phyloP scores from a whole-genome alignment of 1,139 yeast genomes.

The Pneumocystis oryctolagi region DNA sequence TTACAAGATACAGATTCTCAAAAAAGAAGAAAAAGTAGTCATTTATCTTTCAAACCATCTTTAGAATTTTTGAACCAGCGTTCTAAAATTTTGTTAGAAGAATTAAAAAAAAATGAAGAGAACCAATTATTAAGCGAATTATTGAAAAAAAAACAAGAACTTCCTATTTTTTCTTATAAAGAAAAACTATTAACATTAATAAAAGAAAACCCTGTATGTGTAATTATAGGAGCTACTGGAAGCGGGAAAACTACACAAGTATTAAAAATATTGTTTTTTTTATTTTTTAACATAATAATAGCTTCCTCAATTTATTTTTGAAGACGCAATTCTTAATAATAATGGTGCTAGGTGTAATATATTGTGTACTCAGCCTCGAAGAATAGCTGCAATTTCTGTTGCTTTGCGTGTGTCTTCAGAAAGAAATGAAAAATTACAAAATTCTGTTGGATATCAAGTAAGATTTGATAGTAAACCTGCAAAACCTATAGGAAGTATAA shows the following conservation, averaged over 20 bases:
- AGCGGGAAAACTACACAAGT: slow-evolving; percentile 91
- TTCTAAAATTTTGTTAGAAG: neutral
- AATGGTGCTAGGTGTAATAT: slow-evolving; percentile 36
- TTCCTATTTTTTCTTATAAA: slow-evolving; percentile 13
- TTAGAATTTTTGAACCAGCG: neutral
- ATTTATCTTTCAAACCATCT: neutral
- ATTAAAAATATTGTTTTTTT: slow-evolving; percentile 1
- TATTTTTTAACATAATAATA: slow-evolving; percentile 43
- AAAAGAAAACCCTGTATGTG: slow-evolving; percentile 51
- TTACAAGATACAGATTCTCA: neutral
- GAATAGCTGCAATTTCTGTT: slow-evolving; percentile 59
- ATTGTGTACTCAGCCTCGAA: slow-evolving; percentile 62
- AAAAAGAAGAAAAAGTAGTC: neutral
- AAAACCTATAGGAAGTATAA: slow-evolving; percentile 40
- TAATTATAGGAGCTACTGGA: slow-evolving; percentile 92
- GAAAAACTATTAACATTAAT: slow-evolving; percentile 13
- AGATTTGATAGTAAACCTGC: slow-evolving; percentile 66
- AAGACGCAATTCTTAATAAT: slow-evolving; percentile 51
- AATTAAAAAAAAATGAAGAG: neutral
- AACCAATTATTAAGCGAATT: slow-evolving; percentile 6
- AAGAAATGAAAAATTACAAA: slow-evolving; percentile 33
- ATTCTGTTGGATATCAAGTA: slow-evolving; percentile 64
- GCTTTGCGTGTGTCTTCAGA: slow-evolving; percentile 57
- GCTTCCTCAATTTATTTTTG: slow-evolving; percentile 60
- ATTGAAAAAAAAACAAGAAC: slow-evolving; percentile 12